These are phyloP conservation scores for Leucocoprinus leucothites DNA, from an alignment of 768 basidiomycete genomes.

Conservation along the genomic window DNA sequence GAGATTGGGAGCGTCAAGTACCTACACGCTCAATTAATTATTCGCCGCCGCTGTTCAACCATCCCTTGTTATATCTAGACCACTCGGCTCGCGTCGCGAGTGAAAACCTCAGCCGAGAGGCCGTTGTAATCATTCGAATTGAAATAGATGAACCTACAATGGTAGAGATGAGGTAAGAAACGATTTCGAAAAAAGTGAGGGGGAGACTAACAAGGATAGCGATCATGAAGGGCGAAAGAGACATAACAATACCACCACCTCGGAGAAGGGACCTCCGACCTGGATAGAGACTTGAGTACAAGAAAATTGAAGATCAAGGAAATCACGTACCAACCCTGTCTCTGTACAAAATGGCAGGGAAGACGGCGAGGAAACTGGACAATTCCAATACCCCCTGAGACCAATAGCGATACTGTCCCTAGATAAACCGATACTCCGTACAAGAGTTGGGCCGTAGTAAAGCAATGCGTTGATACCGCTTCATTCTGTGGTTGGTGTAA, in stretches of 20 bases:
- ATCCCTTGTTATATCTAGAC: no score
- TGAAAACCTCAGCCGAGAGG: constrained; percentile 46
- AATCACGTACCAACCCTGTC: constrained; percentile 53
- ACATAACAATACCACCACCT: constrained; percentile 65
- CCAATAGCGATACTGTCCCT: constrained; percentile 63
- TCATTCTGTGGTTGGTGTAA: constrained; percentile 72
- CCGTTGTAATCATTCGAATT: constrained; percentile 62
- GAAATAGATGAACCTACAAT: constrained; percentile 43
- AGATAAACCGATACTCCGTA: constrained; percentile 58
- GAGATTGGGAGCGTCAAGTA: no score
- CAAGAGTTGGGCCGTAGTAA: constrained; percentile 77
- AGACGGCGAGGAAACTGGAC: constrained; percentile 73
- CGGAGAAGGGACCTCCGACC: constrained; percentile 67
- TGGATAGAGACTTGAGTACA: constrained; percentile 16
- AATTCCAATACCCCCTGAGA: constrained; percentile 76
- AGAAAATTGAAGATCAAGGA: neutral
- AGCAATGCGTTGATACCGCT: constrained; percentile 82
- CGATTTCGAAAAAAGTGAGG: neutral
- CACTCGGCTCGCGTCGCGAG: no score
- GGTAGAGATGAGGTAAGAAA: neutral
- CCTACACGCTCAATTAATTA: no score
- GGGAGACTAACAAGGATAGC: constrained; percentile 50
- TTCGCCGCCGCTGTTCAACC: no score
- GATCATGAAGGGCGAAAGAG: constrained; percentile 59
- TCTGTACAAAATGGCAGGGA: constrained; percentile 70